Percentiles rank a stretch among this genome's conserved stretches.
phyloP scores from a whole-genome alignment of 805 yeast species.

The Candida odintsovae region DNA sequence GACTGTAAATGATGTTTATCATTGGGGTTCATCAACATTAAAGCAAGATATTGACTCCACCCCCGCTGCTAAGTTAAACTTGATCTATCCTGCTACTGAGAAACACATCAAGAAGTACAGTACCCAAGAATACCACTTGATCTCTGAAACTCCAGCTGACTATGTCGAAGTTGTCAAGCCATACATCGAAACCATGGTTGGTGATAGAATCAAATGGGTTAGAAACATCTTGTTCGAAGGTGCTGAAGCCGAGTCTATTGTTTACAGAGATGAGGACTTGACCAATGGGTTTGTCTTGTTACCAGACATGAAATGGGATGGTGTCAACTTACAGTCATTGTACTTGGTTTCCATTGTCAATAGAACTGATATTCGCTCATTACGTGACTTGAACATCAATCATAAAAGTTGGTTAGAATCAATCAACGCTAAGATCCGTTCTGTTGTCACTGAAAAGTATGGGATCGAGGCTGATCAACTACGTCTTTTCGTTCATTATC shows the following conservation, averaged over 20 bases:
- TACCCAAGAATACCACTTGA: conserved; percentile 51
- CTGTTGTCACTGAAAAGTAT: conserved; percentile 43
- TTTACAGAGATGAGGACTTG: conserved; percentile 47
- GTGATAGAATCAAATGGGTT: conserved; percentile 85
- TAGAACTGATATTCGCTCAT: conserved; percentile 59
- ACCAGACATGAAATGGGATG: conserved; percentile 98
- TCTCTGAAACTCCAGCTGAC: conserved; percentile 76
- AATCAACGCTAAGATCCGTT: conserved; percentile 40
- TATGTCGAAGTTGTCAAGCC: conserved; percentile 63
- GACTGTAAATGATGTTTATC: conserved; percentile 77
- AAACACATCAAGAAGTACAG: conserved; percentile 75
- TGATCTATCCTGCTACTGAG: conserved; percentile 86
- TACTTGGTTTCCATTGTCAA: conserved; percentile 75
- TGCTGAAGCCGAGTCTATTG: conserved; percentile 78
- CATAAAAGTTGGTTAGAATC: conserved; percentile 56
- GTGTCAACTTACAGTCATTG: conserved; percentile 56
- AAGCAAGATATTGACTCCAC: conserved; percentile 36
- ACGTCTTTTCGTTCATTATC: conserved; percentile 83
- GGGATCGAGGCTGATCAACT: conserved; percentile 49
- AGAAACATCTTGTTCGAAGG: conserved; percentile 74
- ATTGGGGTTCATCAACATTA: conserved; percentile 65
- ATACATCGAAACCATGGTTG: conserved; percentile 69
- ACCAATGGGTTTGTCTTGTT: conserved; percentile 62
- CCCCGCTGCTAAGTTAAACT: conserved; percentile 66
- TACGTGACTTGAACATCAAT: conserved; percentile 61